Percentiles rank a stretch among this genome's conserved stretches.
These are phyloP conservation scores for Colletotrichum chlorophyti DNA, from an alignment of 2,329 filamentous ascomycete genomes.

Conservation along the genomic window DNA sequence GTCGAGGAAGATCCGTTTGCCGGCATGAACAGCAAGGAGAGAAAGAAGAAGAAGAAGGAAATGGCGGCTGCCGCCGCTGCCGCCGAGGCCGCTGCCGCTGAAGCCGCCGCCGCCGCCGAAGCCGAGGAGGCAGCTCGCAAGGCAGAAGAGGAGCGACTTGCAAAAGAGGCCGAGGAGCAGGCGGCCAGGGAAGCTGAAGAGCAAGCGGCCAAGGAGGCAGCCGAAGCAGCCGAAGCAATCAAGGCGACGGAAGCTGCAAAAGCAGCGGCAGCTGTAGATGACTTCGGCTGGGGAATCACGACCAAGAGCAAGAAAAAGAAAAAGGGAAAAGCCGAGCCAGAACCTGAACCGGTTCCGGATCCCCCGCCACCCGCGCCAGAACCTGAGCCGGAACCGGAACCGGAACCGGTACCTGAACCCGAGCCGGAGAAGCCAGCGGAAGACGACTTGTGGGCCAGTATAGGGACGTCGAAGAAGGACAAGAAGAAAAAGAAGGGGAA, in stretches of 20 bases:
- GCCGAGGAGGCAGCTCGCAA: constrained; percentile 41
- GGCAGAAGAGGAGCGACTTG: constrained; percentile 36
- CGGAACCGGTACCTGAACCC: constrained; percentile 37
- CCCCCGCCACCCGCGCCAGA: constrained; percentile 30
- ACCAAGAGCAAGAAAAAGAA: constrained; percentile 42
- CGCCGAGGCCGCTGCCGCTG: constrained; percentile 8
- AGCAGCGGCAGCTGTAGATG: constrained; percentile 25
- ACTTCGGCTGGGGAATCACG: constrained; percentile 31
- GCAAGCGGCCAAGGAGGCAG: constrained; percentile 11
- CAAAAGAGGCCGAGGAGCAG: constrained; percentile 47
- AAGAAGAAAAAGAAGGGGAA: constrained; percentile 42
- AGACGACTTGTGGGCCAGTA: constrained; percentile 41
- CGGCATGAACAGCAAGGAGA: constrained; percentile 37
- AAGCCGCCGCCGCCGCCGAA: constrained; percentile 40
- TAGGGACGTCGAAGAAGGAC: constrained; percentile 37
- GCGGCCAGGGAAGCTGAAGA: constrained; percentile 26
- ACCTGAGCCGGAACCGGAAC: constrained; percentile 13
- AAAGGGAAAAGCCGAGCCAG: constrained; percentile 23
- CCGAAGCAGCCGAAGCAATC: constrained; percentile 23
- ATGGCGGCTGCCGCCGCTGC: constrained; percentile 18
- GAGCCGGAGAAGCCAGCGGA: constrained; percentile 28
- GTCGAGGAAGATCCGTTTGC: constrained; percentile 40
- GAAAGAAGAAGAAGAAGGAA: constrained; percentile 37
- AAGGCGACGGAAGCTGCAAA: constrained; percentile 28
- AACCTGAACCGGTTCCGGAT: constrained; percentile 20